Base-by-base conservation (phyloP, 352 stramenopile genomes). In the Globisporangium polare region DNA sequence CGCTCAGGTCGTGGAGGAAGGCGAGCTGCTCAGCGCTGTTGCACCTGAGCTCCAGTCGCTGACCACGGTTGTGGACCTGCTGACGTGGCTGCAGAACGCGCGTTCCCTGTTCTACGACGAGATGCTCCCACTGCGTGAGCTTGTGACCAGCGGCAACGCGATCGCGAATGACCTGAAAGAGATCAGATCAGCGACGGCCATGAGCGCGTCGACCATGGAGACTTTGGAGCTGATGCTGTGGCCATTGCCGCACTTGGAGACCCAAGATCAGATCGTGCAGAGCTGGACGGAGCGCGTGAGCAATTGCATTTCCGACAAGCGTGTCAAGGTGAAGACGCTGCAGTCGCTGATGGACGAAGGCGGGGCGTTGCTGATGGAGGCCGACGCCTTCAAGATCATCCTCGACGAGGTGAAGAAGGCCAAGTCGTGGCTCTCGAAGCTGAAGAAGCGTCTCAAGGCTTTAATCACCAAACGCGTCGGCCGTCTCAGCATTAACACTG, bases 21-120 rank as follows among this genome's bases (percentile, higher is more conserved):
- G 80, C 35, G 71, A 77, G 35, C 29, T 92, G 10, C 82, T 92
- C 12, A 94, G 86, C 29, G 81, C 86, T 0, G 70, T 83, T 60
- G 71, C 77, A 9, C 83, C 85, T 0, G 82, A 94, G 59, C 67
- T 84, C 29, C 65, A 84, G 20, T 70, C 64, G 9, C 56, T 92
- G 17, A 53, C 31, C 10, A 61, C 79, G 15, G 72, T 89, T n/a
- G 58, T 87, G 55, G 77, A 84, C 46, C 60, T 92, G 45, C 62
- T 95, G 13, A 73, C 88, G 52, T 95, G 87, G 87, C 75, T 93
- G 26, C 78, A 92, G 59, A 81, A 71, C 39, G 77, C 85, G 46
- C 73, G 85, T 6, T 91, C 81, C 0, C 77, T 94, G 41, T 92
- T 95, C 56, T 92, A 93, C 54, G 83, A 92, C 43, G 82, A 93